Base-by-base conservation (phyloP, 805 yeast species). In the Candida railenensis region DNA sequence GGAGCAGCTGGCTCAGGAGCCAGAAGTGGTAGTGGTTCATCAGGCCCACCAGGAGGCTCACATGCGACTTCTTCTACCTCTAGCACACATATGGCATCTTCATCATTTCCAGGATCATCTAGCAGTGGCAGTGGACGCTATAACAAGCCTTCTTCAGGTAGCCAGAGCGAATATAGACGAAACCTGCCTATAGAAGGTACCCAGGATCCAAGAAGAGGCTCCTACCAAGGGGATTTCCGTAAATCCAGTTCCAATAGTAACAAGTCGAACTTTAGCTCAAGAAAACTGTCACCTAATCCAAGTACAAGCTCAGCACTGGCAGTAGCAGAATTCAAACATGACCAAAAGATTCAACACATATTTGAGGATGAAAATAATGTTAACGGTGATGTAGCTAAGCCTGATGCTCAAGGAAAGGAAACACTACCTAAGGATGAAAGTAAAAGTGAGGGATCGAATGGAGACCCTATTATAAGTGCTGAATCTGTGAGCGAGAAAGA, bases 1-100 rank as follows among this genome's bases (percentile, higher is more conserved):
- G 50, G 55, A 20, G 48, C 48, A 37, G 50, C 48, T 4, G 16
- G 30, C 37, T 25, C 30, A 25, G 30, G 5, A 11, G 30, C 30
- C 30, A 11, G 30, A 7, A 25, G 30, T 25, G 11, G 30, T 25
- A 25, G 30, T 25, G 11, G 30, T 25, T n/a, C n/a, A n/a, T n/a
- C n/a, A n/a, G n/a, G n/a, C n/a, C n/a, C n/a, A n/a, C n/a, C n/a
- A n/a, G n/a, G n/a, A n/a, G n/a, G n/a, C n/a, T n/a, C n/a, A n/a
- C n/a, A n/a, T n/a, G n/a, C n/a, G n/a, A n/a, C n/a, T n/a, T n/a
- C n/a, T n/a, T n/a, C n/a, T n/a, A n/a, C n/a, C n/a, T n/a, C n/a
- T n/a, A n/a, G n/a, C n/a, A n/a, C n/a, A n/a, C n/a, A n/a, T n/a
- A n/a, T n/a, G n/a, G n/a, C n/a, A n/a, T n/a, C n/a, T n/a, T n/a